These are phyloP conservation scores for Dryadomyces quercus-mongolicae DNA, from an alignment of 2,329 filamentous ascomycete species.

Conservation along the genomic window DNA sequence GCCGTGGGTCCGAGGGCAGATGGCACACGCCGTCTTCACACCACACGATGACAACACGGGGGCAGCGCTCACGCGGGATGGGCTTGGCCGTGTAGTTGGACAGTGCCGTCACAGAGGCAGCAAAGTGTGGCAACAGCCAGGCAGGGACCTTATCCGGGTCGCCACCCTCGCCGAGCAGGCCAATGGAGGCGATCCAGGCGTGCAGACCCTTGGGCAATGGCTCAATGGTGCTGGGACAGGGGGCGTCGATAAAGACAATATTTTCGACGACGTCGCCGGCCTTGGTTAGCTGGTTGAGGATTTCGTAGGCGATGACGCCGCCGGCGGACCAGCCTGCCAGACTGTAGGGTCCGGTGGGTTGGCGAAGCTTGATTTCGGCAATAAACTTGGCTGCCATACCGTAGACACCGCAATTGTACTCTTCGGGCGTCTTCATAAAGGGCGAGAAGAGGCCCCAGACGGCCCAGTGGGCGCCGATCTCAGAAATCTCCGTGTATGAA, in stretches of 20 bases:
- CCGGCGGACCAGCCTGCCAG: slow-evolving; percentile 68
- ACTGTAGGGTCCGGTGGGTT: slow-evolving; percentile 55
- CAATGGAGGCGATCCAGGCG: slow-evolving; percentile 61
- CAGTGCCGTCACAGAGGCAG: slow-evolving; percentile 53
- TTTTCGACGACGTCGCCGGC: slow-evolving; percentile 44
- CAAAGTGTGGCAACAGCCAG: slow-evolving; percentile 67
- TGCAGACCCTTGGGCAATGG: slow-evolving; percentile 52
- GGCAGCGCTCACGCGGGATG: slow-evolving; percentile 45
- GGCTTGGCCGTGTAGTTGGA: slow-evolving; percentile 56
- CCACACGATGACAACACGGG: slow-evolving; percentile 55
- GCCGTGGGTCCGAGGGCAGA: slow-evolving; percentile 50
- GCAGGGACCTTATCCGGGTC: slow-evolving; percentile 49
- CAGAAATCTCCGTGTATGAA: slow-evolving; percentile 51
- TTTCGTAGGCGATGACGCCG: slow-evolving; percentile 59
- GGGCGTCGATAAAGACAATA: slow-evolving; percentile 54
- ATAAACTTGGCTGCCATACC: slow-evolving; percentile 54
- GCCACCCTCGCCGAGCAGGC: slow-evolving; percentile 49
- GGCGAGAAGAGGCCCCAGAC: slow-evolving; percentile 53
- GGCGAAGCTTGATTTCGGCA: slow-evolving; percentile 57
- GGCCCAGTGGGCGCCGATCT: slow-evolving; percentile 31
- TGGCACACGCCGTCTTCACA: slow-evolving; percentile 64
- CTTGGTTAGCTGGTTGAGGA: slow-evolving; percentile 46
- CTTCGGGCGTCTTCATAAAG: slow-evolving; percentile 56
- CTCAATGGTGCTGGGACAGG: slow-evolving; percentile 55
- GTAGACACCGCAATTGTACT: slow-evolving; percentile 53